Conservation (phyloP, 768 basidiomycete species). For the Obba rivulosa region DNA sequence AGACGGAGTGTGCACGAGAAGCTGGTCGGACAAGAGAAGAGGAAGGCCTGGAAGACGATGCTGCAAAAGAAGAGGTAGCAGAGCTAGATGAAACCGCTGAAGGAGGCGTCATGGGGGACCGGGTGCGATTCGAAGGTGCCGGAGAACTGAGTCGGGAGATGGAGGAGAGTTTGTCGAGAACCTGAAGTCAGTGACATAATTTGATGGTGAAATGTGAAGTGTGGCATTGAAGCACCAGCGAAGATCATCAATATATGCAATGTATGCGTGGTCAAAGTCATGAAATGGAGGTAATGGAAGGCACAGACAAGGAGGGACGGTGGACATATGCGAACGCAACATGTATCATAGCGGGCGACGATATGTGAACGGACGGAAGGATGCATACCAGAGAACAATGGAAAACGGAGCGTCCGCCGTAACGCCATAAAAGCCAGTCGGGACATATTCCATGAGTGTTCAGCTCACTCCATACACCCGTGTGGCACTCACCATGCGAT, state of each 20-base stretch:
- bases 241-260: neutral
- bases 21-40: conserved; percentile 4
- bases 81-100: conserved; percentile 29
- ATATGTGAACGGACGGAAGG: neutral
- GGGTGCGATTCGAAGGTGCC: conserved; percentile 36
- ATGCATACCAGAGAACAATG: conserved; percentile 1
- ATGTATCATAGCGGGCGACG: neutral
- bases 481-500: conserved; percentile 54
- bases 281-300: conserved; percentile 13
- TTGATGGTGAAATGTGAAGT: too few relatives aligned
- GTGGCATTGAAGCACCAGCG: too few relatives aligned
- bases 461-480: conserved; percentile 7
- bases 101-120: conserved; percentile 30
- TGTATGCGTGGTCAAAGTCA: neutral
- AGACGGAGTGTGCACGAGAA: neutral
- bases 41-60: conserved; percentile 24
- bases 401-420: neutral
- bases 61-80: conserved; percentile 28
- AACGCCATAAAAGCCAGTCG: neutral
- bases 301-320: neutral
- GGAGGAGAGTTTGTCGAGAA: conserved; percentile 62
- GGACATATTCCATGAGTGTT: conserved; percentile 8
- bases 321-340: neutral
- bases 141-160: conserved; percentile 54
- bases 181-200: conserved; percentile 32